phyloP scores from a whole-genome alignment of 225 moss, liverwort and hornwort genomes.

The Ulota crispa region DNA sequence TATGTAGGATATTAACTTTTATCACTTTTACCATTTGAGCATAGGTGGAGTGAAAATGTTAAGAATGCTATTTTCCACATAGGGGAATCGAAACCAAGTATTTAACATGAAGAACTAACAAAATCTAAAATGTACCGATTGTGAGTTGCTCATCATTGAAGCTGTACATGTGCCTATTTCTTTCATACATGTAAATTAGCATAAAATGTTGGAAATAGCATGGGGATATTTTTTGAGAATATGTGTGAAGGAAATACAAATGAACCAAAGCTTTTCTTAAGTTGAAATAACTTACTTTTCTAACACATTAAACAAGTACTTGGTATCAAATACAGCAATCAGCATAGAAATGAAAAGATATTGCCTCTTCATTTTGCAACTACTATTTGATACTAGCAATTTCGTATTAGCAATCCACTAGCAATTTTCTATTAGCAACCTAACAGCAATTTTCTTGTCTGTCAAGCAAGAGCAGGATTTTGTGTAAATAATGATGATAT shows the following conservation, averaged over 20 bases:
- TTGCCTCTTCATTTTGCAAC: not conserved
- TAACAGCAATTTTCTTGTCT: not conserved
- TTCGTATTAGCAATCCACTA: not conserved
- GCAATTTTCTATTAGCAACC: too few species aligned
- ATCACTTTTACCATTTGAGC: not conserved
- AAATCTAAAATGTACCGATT: too few species aligned
- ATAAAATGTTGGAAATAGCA: not conserved
- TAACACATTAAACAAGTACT: not conserved
- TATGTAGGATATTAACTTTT: not conserved
- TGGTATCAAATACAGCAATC: not conserved
- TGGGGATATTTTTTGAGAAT: too few species aligned
- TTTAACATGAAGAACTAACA: too few species aligned
- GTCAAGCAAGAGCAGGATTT: not conserved
- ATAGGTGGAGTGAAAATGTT: not conserved
- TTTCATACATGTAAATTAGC: not conserved
- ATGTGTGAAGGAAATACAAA: too few species aligned
- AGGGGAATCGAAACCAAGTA: too few species aligned
- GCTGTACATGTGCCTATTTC: fast-evolving
- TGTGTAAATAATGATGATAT: not conserved
- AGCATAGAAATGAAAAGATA: not conserved
- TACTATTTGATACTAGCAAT: not conserved
- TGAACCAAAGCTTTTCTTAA: too few species aligned
- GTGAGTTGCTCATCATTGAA: too few species aligned
- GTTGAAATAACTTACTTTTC: too few species aligned
- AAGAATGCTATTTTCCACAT: too few species aligned